Conservation (phyloP, 1,284 basidiomycete species). For the Cystobasidiaceae sp. region DNA sequence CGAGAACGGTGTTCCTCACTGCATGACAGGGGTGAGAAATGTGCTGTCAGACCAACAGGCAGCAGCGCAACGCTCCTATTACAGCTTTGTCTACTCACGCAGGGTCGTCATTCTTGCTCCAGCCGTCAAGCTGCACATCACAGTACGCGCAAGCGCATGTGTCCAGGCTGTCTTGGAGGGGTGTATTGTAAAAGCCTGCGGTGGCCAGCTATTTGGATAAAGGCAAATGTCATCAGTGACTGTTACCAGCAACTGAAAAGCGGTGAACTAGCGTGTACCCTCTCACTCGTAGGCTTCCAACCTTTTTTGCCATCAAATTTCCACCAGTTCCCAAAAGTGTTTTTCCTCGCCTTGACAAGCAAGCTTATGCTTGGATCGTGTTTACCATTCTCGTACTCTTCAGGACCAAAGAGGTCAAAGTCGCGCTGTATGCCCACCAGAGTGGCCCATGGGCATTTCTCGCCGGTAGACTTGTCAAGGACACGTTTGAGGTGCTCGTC, state of each 20-base stretch:
- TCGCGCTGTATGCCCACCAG: conserved; percentile 18
- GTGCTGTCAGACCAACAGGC: not conserved
- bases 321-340: conserved; percentile 44
- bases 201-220: conserved; percentile 39
- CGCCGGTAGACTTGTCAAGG: conserved; percentile 6
- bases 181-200: conserved; percentile 45
- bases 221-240: not conserved
- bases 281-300: conserved; percentile 46
- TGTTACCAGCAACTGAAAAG: not conserved
- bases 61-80: not conserved
- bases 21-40: not conserved
- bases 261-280: conserved; percentile 27
- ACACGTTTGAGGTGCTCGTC: conserved; percentile 24
- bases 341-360: conserved; percentile 41
- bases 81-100: too few species aligned
- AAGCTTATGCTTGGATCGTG: conserved; percentile 41
- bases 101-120: conserved; percentile 46
- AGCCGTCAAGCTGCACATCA: conserved; percentile 42
- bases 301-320: conserved; percentile 45
- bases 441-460: conserved; percentile 27
- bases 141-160: conserved; percentile 46
- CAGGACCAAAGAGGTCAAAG: conserved; percentile 12
- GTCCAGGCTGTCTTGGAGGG: conserved; percentile 42
- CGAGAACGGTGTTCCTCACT: conserved; percentile 44
- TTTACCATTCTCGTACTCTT: conserved; percentile 35